These are phyloP conservation scores for Aspergillus cristatus DNA, from an alignment of 495 filamentous ascomycete species.

Conservation along the genomic window DNA sequence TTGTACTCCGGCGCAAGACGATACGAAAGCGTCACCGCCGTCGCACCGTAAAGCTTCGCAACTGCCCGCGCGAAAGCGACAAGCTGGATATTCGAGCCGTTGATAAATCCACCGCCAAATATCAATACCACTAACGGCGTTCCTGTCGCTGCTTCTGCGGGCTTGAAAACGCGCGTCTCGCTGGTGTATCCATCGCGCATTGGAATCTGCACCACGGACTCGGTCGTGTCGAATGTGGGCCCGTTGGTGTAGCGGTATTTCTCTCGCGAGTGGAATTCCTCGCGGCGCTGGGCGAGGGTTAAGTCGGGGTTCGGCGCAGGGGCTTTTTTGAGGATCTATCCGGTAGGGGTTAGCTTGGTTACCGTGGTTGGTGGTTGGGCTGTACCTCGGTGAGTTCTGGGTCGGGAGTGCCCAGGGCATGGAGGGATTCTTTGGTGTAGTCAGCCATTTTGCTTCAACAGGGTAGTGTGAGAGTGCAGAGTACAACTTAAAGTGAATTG, in stretches of 20 bases:
- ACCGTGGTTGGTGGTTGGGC: too few species aligned
- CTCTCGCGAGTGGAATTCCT: not conserved
- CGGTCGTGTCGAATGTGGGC: constrained; percentile 11
- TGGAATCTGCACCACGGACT: constrained; percentile 24
- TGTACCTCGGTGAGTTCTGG: too few species aligned
- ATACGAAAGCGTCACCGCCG: constrained; percentile 29
- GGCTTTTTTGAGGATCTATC: too few species aligned
- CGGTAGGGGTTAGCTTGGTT: too few species aligned
- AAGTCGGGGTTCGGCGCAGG: constrained; percentile 3
- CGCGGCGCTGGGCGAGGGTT: too few species aligned
- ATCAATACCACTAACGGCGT: constrained; percentile 33
- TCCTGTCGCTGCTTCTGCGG: constrained; percentile 13
- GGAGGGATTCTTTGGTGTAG: too few species aligned
- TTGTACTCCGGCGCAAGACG: constrained; percentile 37
- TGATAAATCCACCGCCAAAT: constrained; percentile 36
- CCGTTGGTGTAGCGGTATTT: constrained; percentile 4
- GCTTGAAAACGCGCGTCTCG: constrained; percentile 26
- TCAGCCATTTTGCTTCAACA: too few species aligned
- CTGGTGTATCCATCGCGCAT: constrained; percentile 32
- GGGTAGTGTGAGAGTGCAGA: too few species aligned
- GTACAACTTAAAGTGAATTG: too few species aligned
- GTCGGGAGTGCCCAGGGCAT: too few species aligned
- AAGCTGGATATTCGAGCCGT: constrained; percentile 24
- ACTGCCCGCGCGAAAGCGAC: constrained; percentile 20
- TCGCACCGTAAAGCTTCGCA: constrained; percentile 21